Evolutionary conservation across 164 flowering plant species (phyloP).

Genomic region (Nelumbo lutea): DNA sequence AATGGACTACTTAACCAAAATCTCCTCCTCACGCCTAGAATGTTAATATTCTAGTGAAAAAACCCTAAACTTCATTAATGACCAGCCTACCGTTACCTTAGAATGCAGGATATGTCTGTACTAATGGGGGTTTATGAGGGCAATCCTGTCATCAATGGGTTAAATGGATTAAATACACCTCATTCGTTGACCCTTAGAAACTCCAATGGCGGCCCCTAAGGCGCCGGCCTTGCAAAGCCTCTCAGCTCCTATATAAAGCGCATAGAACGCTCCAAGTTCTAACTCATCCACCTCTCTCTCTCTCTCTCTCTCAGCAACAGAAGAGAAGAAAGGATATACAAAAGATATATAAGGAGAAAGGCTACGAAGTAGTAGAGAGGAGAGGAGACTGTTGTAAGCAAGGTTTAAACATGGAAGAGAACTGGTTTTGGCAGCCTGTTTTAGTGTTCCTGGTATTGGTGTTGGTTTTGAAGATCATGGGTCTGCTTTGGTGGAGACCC

Average conservation of each 20-base stretch:
- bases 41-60: conserved; percentile 3
- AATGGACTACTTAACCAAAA: conserved; percentile 5
- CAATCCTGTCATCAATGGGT: conserved; percentile 13
- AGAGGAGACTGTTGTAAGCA: neutral
- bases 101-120: too few species aligned
- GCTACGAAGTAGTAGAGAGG: conserved; percentile 3
- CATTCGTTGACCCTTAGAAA: conserved; percentile 55
- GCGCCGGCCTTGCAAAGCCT: conserved; percentile 55
- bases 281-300: conserved; percentile 1
- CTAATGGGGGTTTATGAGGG: conserved; percentile 9
- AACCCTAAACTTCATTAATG: neutral
- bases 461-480: conserved; percentile 32
- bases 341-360: conserved; percentile 4
- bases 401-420: conserved; percentile 1
- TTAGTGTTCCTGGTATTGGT: conserved; percentile 23
- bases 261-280: neutral
- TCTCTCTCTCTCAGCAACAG: neutral
- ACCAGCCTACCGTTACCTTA: neutral
- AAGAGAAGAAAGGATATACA: conserved; percentile 1
- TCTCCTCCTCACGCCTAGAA: conserved; percentile 7
- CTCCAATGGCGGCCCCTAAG: conserved; percentile 76
- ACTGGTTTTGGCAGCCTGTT: conserved; percentile 28
- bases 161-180: conserved; percentile 10
- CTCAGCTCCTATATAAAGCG: neutral
- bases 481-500: conserved; percentile 83